A percentile compares a stretch with the other conserved stretches of the same genome.
These are phyloP conservation scores for Zygotorulaspora chibaensis DNA, from an alignment of 805 yeast species.

Conservation along the genomic window DNA sequence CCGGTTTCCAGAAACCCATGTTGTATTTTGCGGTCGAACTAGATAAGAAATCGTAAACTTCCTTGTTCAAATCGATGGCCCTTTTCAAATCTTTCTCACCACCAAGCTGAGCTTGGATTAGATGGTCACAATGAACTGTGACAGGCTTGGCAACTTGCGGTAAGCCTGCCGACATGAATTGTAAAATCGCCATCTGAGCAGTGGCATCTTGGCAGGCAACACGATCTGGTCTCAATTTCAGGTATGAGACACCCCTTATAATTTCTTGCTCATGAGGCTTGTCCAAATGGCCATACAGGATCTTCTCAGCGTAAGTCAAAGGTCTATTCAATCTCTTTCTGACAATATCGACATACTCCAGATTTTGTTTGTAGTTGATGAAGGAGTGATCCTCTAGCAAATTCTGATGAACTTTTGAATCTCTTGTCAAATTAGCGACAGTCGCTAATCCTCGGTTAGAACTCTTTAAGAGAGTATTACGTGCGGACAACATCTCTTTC, in stretches of 20 bases:
- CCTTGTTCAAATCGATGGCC: conserved; percentile 86
- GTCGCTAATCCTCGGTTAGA: conserved; percentile 41
- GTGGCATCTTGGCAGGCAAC: conserved; percentile 99
- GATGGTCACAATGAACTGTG: conserved; percentile 96
- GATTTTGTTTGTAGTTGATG: conserved; percentile 86
- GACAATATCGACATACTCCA: conserved; percentile 83
- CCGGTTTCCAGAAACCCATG: conserved; percentile 98
- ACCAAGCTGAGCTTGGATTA: conserved; percentile 93
- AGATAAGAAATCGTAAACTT: conserved; percentile 87
- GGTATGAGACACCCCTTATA: conserved; percentile 82
- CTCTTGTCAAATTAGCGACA: conserved; percentile 44
- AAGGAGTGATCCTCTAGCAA: conserved; percentile 76
- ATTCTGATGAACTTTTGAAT: conserved; percentile 77
- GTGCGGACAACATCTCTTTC: conserved; percentile 33
- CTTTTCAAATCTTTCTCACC: conserved; percentile 79
- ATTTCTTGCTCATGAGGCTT: conserved; percentile 85
- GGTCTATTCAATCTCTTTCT: conserved; percentile 81
- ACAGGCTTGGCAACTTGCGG: conserved; percentile 90
- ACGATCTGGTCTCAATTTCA: conserved; percentile 94
- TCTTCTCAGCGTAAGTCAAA: conserved; percentile 91
- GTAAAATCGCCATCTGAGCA: conserved; percentile 96
- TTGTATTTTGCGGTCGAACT: conserved; percentile 91
- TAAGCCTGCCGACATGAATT: conserved; percentile 94
- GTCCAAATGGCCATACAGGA: conserved; percentile 90
- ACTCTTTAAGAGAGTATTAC: conserved; percentile 24